A percentile compares a stretch with the other conserved stretches of the same genome.
Evolutionary conservation across 2,329 filamentous ascomycete genomes (phyloP).

Genomic region (Xylaria hypoxylon): DNA sequence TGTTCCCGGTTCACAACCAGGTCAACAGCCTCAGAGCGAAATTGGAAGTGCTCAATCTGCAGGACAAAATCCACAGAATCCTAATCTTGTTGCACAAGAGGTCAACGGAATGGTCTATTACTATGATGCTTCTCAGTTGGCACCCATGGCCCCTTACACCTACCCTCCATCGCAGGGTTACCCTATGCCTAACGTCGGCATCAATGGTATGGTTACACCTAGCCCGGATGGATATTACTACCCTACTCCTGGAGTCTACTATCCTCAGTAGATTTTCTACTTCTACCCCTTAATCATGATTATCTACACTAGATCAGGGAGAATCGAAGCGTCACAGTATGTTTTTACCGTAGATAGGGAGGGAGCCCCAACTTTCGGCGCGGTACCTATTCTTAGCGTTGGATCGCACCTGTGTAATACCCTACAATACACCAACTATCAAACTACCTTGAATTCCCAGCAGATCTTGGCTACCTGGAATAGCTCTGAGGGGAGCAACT

Average conservation of each 20-base stretch:
- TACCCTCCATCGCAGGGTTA: slow-evolving; percentile 66
- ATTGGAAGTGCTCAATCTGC: slow-evolving; percentile 50
- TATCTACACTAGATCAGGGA: slow-evolving; percentile 7
- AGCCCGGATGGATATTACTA: slow-evolving; percentile 78
- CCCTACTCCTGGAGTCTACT: slow-evolving; percentile 67
- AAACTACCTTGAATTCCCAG: slow-evolving; percentile 16
- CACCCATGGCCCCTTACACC: slow-evolving; percentile 60
- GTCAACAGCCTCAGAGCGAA: slow-evolving; percentile 58
- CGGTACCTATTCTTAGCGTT: slow-evolving; percentile 15
- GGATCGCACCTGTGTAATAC: slow-evolving; percentile 19
- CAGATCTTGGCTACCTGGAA: slow-evolving; percentile 22
- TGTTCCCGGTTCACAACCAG: slow-evolving; percentile 62
- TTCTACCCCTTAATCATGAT: background rate
- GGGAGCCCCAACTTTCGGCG: slow-evolving; percentile 3
- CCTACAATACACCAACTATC: slow-evolving; percentile 21
- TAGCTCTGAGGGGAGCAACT: slow-evolving; percentile 7
- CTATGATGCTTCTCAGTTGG: slow-evolving; percentile 81
- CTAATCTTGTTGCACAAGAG: slow-evolving; percentile 80
- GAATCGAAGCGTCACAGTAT: slow-evolving; percentile 5
- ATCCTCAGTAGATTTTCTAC: slow-evolving; percentile 62
- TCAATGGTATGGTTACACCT: slow-evolving; percentile 83
- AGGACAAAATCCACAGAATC: slow-evolving; percentile 66
- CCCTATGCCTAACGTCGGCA: slow-evolving; percentile 65
- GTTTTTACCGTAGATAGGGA: slow-evolving; percentile 13
- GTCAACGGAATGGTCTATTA: slow-evolving; percentile 97